phyloP scores from a whole-genome alignment of 2,329 filamentous ascomycete genomes.

The Zymoseptoria brevis region DNA sequence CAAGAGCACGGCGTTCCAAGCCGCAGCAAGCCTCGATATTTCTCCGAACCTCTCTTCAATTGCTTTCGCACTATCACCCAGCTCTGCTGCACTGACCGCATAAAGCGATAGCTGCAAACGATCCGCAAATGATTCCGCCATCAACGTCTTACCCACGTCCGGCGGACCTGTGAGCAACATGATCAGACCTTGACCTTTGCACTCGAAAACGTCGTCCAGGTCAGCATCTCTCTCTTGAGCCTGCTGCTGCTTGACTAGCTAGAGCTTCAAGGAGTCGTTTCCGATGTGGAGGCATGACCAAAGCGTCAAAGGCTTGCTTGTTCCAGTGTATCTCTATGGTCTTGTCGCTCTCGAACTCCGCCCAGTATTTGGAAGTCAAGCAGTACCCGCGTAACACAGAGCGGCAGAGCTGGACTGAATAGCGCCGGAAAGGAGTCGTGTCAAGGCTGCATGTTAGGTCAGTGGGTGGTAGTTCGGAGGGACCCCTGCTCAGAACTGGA shows the following conservation, averaged over 20 bases:
- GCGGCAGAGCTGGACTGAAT: constrained; percentile 12
- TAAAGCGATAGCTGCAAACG: constrained; percentile 6
- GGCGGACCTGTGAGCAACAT: constrained; percentile 40
- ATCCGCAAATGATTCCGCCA: constrained; percentile 14
- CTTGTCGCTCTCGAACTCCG: constrained; percentile 13
- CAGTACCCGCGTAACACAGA: constrained; percentile 11
- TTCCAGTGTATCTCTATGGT: constrained; percentile 12
- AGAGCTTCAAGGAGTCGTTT: constrained; percentile 14
- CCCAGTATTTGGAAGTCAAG: constrained; percentile 14
- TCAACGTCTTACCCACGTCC: constrained; percentile 23
- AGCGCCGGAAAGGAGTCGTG: constrained; percentile 1
- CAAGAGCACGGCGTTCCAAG: constrained; percentile 28
- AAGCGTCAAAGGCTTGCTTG: constrained; percentile 11
- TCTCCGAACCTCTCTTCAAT: constrained; percentile 15
- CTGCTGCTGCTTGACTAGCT: constrained; percentile 10
- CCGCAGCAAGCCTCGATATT: constrained; percentile 14
- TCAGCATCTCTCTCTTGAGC: constrained; percentile 10
- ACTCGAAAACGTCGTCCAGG: constrained; percentile 44
- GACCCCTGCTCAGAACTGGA: constrained; percentile 3
- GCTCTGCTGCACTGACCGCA: constrained; percentile 8
- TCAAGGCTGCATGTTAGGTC: neutral
- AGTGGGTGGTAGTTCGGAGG: neutral
- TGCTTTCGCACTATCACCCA: constrained; percentile 13
- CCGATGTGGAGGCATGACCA: constrained; percentile 13
- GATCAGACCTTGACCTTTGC: constrained; percentile 47